Evolutionary conservation across 2,329 filamentous ascomycete genomes (phyloP).

Genomic region (Talaromyces sp.): DNA sequence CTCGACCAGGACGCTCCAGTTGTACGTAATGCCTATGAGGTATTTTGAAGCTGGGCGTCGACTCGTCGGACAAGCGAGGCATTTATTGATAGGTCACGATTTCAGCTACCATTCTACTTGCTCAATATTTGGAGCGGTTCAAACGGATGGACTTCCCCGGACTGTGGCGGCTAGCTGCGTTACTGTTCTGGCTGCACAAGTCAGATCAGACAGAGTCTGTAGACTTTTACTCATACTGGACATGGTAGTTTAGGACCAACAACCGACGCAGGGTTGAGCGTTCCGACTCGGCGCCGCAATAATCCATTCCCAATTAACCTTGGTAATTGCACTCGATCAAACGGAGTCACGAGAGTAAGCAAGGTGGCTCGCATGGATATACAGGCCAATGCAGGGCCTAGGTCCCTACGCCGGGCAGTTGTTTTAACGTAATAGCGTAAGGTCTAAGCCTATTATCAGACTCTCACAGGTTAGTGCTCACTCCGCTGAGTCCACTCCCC

Average conservation of each 20-base stretch:
- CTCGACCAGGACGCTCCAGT: background rate
- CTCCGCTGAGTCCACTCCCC: background rate
- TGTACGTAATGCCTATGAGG: background rate
- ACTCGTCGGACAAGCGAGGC: background rate
- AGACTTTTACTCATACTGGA: background rate
- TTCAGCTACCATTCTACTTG: background rate
- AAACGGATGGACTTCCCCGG: slow-evolving; percentile 2
- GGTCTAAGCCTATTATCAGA: background rate
- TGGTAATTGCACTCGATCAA: background rate
- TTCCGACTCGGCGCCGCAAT: background rate
- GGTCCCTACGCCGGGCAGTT: background rate
- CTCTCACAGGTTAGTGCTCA: background rate
- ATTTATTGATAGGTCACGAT: background rate
- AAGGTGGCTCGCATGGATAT: background rate
- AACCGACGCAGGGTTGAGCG: background rate
- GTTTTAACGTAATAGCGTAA: background rate
- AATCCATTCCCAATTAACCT: background rate
- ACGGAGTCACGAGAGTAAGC: background rate
- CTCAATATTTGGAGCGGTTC: background rate
- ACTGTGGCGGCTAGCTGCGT: background rate
- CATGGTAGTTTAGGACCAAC: no score
- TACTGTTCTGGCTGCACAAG: background rate
- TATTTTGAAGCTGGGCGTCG: background rate
- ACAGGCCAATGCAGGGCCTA: background rate
- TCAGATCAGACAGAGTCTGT: background rate